These are phyloP conservation scores for Mycosphaerella sp. DNA, from an alignment of 2,329 filamentous ascomycete genomes.

Conservation along the genomic window DNA sequence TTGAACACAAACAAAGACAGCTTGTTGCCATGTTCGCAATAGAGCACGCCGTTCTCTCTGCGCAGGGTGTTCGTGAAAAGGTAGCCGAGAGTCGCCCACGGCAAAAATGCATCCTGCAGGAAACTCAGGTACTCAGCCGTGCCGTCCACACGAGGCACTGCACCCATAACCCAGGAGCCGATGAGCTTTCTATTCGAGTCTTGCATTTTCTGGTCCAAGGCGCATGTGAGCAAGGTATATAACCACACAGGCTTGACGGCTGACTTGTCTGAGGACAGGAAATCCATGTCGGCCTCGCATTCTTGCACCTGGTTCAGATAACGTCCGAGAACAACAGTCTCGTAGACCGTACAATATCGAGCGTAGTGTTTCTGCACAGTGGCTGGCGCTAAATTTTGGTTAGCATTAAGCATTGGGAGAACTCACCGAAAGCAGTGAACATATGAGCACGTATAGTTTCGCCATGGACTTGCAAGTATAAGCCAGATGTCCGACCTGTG, in stretches of 20 bases:
- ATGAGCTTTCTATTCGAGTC: slow-evolving; percentile 44
- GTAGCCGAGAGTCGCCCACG: slow-evolving; percentile 44
- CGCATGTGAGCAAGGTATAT: slow-evolving; percentile 39
- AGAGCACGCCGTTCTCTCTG: slow-evolving; percentile 28
- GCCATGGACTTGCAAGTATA: not conserved
- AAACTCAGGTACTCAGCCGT: slow-evolving; percentile 33
- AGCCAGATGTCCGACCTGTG: not conserved
- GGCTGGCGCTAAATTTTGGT: slow-evolving; percentile 4
- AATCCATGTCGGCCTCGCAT: slow-evolving; percentile 40
- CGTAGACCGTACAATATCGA: slow-evolving; percentile 42
- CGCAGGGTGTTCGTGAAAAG: slow-evolving; percentile 40
- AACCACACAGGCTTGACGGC: slow-evolving; percentile 39
- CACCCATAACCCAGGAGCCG: slow-evolving; percentile 41
- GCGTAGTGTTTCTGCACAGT: slow-evolving; percentile 35
- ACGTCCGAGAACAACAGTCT: slow-evolving; percentile 45
- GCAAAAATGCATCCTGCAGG: slow-evolving; percentile 39
- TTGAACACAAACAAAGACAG: slow-evolving; percentile 35
- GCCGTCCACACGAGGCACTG: slow-evolving; percentile 22
- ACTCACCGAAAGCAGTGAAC: slow-evolving; percentile 15
- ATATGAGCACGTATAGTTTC: not conserved
- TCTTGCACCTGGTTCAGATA: slow-evolving; percentile 47
- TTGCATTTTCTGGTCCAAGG: slow-evolving; percentile 39
- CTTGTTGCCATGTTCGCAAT: slow-evolving; percentile 39
- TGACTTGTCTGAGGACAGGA: slow-evolving; percentile 34
- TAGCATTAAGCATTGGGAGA: slow-evolving; percentile 5